Evolutionary conservation across 106 monocot genomes (phyloP).

Genomic region (Apostasia shenzhenica): DNA sequence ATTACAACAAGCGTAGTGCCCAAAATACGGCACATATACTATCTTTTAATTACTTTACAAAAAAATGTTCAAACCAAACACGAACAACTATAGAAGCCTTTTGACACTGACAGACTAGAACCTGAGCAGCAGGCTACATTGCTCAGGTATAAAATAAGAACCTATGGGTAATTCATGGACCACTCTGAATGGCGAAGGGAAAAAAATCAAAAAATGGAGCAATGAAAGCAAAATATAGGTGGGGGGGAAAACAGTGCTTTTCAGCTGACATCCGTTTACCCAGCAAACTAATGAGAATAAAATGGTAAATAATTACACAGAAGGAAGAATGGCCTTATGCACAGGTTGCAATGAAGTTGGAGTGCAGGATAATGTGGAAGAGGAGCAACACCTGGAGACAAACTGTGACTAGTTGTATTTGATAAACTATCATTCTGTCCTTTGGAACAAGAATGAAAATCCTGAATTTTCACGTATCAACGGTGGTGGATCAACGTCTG

Average conservation of each 20-base stretch:
- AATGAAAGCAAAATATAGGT: constrained; percentile 10
- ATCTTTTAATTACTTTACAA: too few relatives aligned
- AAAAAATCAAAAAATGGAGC: constrained; percentile 11
- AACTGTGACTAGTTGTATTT: neutral
- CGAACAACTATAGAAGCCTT: neutral
- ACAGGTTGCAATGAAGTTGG: constrained; percentile 15
- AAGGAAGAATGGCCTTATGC: constrained; percentile 11
- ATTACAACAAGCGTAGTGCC: too few relatives aligned
- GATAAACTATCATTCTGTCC: constrained; percentile 21
- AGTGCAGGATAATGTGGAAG: neutral
- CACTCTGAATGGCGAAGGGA: neutral
- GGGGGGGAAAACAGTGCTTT: constrained; percentile 8
- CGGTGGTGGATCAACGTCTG: constrained; percentile 56
- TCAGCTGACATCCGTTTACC: neutral
- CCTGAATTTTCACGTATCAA: constrained; percentile 60
- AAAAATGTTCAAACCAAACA: neutral
- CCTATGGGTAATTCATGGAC: neutral
- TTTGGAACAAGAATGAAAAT: constrained; percentile 52
- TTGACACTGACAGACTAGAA: too few relatives aligned
- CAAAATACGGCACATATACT: too few relatives aligned
- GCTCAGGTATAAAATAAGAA: constrained; percentile 8
- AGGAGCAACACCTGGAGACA: neutral
- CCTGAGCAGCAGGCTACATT: neutral
- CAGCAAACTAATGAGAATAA: neutral
- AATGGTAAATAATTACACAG: constrained; percentile 19